Percentiles rank a stretch among this genome's conserved stretches.
Evolutionary conservation across 2,329 filamentous ascomycete genomes (phyloP).

Genomic region (Colletotrichum cereale): DNA sequence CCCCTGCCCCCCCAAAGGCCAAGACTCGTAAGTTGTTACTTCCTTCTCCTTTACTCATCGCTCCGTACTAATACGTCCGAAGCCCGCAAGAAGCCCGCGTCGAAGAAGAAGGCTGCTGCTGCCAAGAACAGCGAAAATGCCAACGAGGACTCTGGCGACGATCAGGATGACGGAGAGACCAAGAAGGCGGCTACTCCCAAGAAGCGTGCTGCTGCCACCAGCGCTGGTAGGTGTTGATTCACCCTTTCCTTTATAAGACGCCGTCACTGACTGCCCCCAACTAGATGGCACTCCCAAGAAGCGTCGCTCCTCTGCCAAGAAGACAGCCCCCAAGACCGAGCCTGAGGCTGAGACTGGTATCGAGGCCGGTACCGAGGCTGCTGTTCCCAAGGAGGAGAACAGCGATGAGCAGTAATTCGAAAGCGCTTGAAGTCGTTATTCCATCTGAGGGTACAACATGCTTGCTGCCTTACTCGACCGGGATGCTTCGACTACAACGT

Average conservation of each 20-base stretch:
- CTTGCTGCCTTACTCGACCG: neutral
- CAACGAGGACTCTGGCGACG: slow-evolving; percentile 9
- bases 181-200: slow-evolving; percentile 23
- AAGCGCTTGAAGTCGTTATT: neutral
- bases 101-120: slow-evolving; percentile 41
- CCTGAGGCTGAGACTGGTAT: slow-evolving; percentile 3
- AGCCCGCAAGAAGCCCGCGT: slow-evolving; percentile 42
- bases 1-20: slow-evolving; percentile 33
- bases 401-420: slow-evolving; percentile 52
- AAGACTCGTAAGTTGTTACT: slow-evolving; percentile 15
- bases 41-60: neutral
- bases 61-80: neutral
- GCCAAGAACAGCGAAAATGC: slow-evolving; percentile 1
- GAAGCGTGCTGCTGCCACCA: slow-evolving; percentile 21
- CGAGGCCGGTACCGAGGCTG: slow-evolving; percentile 5
- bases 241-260: neutral
- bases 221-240: slow-evolving; percentile 3
- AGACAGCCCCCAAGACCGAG: slow-evolving; percentile 38
- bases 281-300: slow-evolving; percentile 29
- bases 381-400: slow-evolving; percentile 47
- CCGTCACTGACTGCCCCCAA: neutral
- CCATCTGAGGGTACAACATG: neutral
- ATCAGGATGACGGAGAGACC: slow-evolving; percentile 2
- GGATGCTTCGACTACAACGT: neutral
- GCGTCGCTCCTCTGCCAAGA: slow-evolving; percentile 39